Percentiles rank a stretch among this genome's conserved stretches.
Evolutionary conservation across 2,329 filamentous ascomycete species (phyloP).

Genomic region (Calonectria henricotiae): DNA sequence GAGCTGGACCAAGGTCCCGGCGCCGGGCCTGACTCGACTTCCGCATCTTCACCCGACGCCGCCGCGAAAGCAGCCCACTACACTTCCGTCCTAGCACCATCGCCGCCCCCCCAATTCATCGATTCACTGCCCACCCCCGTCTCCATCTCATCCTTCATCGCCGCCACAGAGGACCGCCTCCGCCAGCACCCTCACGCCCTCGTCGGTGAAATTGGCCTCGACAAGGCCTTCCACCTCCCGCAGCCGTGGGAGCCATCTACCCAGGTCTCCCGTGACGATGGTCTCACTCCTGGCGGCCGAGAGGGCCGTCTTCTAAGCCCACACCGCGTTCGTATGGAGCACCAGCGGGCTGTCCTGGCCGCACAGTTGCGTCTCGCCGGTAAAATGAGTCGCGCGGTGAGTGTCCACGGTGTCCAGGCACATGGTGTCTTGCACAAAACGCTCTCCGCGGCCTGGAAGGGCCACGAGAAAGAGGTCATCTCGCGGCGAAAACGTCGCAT

Average conservation of each 20-base stretch:
- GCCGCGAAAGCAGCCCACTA: constrained; percentile 74
- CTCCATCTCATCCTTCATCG: constrained; percentile 73
- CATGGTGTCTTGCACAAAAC: constrained; percentile 81
- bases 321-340: constrained; percentile 77
- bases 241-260: constrained; percentile 66
- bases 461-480: constrained; percentile 75
- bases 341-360: constrained; percentile 78
- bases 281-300: constrained; percentile 78
- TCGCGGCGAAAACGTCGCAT: constrained; percentile 73
- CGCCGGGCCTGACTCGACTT: constrained; percentile 11
- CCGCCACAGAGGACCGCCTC: constrained; percentile 71
- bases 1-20: constrained; percentile 17
- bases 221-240: constrained; percentile 84
- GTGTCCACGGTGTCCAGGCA: constrained; percentile 82
- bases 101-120: constrained; percentile 63
- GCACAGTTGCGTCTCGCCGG: constrained; percentile 82
- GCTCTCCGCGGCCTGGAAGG: constrained; percentile 78
- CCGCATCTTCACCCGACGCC: constrained; percentile 24
- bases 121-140: constrained; percentile 72
- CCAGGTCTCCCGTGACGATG: constrained; percentile 50
- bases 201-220: constrained; percentile 84
- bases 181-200: constrained; percentile 75
- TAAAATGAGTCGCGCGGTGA: constrained; percentile 76
- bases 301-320: constrained; percentile 80
- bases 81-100: constrained; percentile 75